These are phyloP conservation scores for Microcera coccophila DNA, from an alignment of 2,329 filamentous ascomycete genomes.

Conservation along the genomic window DNA sequence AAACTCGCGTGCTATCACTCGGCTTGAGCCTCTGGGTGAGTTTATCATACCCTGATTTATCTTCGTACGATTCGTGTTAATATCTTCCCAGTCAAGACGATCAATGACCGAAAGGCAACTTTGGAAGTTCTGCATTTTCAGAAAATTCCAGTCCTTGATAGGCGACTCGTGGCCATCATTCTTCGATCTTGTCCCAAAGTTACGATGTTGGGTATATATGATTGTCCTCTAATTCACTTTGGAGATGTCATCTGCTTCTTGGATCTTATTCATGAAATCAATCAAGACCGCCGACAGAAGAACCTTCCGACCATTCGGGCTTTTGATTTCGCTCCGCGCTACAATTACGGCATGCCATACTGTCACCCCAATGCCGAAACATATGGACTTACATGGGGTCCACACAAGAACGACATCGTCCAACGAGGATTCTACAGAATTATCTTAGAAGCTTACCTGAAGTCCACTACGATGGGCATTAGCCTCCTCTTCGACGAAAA, in stretches of 20 bases:
- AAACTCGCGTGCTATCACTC: no score
- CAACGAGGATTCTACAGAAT: constrained; percentile 34
- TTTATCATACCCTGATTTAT: constrained; percentile 5
- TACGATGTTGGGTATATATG: constrained; percentile 34
- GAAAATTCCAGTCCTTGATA: constrained; percentile 30
- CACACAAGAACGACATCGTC: constrained; percentile 19
- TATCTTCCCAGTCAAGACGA: constrained; percentile 20
- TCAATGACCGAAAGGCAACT: constrained; percentile 14
- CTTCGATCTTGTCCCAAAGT: constrained; percentile 31
- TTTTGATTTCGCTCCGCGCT: constrained; percentile 35
- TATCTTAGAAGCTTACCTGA: constrained; percentile 34
- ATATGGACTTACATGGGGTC: constrained; percentile 32
- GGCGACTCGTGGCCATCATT: constrained; percentile 34
- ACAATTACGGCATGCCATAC: constrained; percentile 27
- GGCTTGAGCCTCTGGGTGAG: no score
- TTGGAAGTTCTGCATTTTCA: constrained; percentile 30
- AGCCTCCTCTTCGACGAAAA: constrained; percentile 29
- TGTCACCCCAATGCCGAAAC: constrained; percentile 4
- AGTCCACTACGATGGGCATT: constrained; percentile 29
- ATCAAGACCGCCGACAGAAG: constrained; percentile 18
- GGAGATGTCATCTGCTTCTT: constrained; percentile 33
- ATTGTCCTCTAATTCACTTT: constrained; percentile 36
- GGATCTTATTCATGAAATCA: constrained; percentile 36
- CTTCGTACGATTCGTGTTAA: constrained; percentile 23
- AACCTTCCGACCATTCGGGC: constrained; percentile 15